These are phyloP conservation scores for Pseudogymnoascus sp. DNA, from an alignment of 2,329 filamentous ascomycete species.

Conservation along the genomic window DNA sequence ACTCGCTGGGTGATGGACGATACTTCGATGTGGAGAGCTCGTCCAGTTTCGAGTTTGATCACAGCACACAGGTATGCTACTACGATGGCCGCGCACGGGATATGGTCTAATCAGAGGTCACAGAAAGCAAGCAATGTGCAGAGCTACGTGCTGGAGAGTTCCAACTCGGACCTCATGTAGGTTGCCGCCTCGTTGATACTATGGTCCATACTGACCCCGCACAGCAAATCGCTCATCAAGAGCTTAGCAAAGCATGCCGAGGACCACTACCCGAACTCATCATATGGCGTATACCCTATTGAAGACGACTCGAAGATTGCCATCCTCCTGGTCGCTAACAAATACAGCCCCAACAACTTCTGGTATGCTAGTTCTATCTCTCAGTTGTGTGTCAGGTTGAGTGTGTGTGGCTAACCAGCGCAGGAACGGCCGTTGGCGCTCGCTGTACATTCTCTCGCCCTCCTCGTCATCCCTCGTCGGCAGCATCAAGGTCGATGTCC, in stretches of 20 bases:
- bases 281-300: conserved; percentile 75
- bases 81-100: neutral
- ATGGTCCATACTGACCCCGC: conserved; percentile 7
- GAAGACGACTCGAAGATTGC: conserved; percentile 70
- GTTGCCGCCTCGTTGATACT: conserved; percentile 25
- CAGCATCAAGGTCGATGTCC: conserved; percentile 85
- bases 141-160: conserved; percentile 69
- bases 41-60: conserved; percentile 84
- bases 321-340: conserved; percentile 83
- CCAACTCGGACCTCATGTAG: conserved; percentile 74
- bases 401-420: neutral
- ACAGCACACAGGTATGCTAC: conserved; percentile 60
- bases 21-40: conserved; percentile 89
- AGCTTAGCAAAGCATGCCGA: conserved; percentile 65
- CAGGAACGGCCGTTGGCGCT: conserved; percentile 95
- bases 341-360: conserved; percentile 97
- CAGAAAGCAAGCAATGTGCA: conserved; percentile 78
- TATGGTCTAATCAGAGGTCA: conserved; percentile 4
- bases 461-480: conserved; percentile 59
- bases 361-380: conserved; percentile 51
- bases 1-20: conserved; percentile 67
- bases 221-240: conserved; percentile 76
- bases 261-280: conserved; percentile 82
- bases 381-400: neutral
- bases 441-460: conserved; percentile 72